A percentile compares a stretch with the other conserved stretches of the same genome.
Evolutionary conservation across 139 green algal species (phyloP).

Genomic region (Picochlorum sp.): DNA sequence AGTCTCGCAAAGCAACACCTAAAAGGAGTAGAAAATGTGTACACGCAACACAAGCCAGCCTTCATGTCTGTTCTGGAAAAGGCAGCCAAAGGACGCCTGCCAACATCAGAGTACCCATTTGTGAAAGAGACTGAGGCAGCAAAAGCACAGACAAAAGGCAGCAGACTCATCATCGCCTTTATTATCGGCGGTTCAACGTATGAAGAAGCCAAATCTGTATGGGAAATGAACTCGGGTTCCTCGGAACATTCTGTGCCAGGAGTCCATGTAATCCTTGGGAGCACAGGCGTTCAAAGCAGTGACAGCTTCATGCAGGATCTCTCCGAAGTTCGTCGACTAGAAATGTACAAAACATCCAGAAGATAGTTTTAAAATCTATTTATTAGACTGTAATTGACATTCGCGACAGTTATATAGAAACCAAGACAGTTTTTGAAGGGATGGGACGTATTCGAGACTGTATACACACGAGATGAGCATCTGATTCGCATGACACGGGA

Average conservation of each 20-base stretch:
- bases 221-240: slow-evolving; percentile 60
- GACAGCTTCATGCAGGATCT: slow-evolving; percentile 49
- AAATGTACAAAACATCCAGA: slow-evolving; percentile 12
- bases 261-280: slow-evolving; percentile 71
- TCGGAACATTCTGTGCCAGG: slow-evolving; percentile 37
- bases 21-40: slow-evolving; percentile 86
- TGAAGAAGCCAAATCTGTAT: slow-evolving; percentile 74
- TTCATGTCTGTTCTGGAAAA: slow-evolving; percentile 68
- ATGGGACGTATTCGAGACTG: too few species aligned
- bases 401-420: too few species aligned
- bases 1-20: slow-evolving; percentile 61
- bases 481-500: too few species aligned
- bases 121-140: slow-evolving; percentile 6
- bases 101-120: slow-evolving; percentile 65
- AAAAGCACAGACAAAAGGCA: slow-evolving; percentile 21
- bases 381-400: too few species aligned
- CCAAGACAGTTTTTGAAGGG: too few species aligned
- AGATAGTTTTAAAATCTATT: too few species aligned
- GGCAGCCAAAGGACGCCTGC: slow-evolving; percentile 57
- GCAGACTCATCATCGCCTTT: slow-evolving; percentile 81
- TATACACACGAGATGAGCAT: too few species aligned
- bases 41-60: slow-evolving; percentile 89
- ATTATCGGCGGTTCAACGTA: slow-evolving; percentile 94
- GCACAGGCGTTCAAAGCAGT: slow-evolving; percentile 71
- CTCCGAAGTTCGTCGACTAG: slow-evolving; percentile 22